Evolutionary conservation across 2,329 filamentous ascomycete genomes (phyloP).

Genomic region (Ascochyta viciae-villosae): DNA sequence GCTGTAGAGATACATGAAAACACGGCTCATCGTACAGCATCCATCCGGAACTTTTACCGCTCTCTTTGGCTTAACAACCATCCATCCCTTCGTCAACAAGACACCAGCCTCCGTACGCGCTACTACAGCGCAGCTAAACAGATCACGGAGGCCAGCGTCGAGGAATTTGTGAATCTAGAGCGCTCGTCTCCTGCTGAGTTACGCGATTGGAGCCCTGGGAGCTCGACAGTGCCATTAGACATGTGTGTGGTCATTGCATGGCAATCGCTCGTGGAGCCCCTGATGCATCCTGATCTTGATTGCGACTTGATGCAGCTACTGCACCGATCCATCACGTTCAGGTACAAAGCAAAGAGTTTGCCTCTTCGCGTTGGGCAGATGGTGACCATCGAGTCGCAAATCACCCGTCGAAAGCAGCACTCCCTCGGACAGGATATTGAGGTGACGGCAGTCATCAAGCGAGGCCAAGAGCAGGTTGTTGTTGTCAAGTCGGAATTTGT

Average conservation of each 20-base stretch:
- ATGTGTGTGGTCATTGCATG: neutral
- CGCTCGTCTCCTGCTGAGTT: too few relatives aligned
- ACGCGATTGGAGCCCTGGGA: neutral
- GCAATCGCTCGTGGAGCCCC: neutral
- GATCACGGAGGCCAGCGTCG: too few relatives aligned
- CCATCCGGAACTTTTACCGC: too few relatives aligned
- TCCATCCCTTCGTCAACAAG: too few relatives aligned
- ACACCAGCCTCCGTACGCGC: too few relatives aligned
- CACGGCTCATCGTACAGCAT: too few relatives aligned
- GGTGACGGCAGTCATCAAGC: slow-evolving; percentile 21
- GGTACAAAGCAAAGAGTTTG: slow-evolving; percentile 2
- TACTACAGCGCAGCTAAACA: too few relatives aligned
- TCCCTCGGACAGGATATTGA: slow-evolving; percentile 21
- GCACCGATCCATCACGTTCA: slow-evolving; percentile 27
- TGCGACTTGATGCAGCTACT: slow-evolving; percentile 26
- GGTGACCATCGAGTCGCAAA: slow-evolving; percentile 9
- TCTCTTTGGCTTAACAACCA: too few relatives aligned
- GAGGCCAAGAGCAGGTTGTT: slow-evolving; percentile 19
- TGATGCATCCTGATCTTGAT: neutral
- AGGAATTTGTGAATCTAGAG: too few relatives aligned
- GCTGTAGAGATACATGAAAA: too few relatives aligned
- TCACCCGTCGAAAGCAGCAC: slow-evolving; percentile 16
- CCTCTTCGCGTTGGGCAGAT: slow-evolving; percentile 22
- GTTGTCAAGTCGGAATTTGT: slow-evolving; percentile 27
- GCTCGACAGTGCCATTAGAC: neutral